A percentile compares a stretch with the other conserved stretches of the same genome.
Conservation (phyloP, 2,329 filamentous ascomycete species). For the Trichoderma guizhouense region DNA sequence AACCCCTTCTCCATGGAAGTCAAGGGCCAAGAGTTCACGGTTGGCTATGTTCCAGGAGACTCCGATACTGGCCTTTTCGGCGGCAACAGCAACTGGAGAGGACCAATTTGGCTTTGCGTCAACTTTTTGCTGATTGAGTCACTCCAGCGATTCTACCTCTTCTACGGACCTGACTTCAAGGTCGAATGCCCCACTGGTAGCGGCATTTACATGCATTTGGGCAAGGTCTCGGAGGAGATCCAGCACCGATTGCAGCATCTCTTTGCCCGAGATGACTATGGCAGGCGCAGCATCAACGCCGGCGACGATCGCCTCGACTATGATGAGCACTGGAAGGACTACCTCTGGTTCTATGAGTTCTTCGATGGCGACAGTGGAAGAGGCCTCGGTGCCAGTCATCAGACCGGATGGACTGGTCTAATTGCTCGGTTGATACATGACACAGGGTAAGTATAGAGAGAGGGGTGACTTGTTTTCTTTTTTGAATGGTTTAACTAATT, state of each 20-base stretch:
- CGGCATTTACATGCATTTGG: constrained; percentile 91
- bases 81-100: constrained; percentile 97
- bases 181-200: constrained; percentile 93
- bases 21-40: constrained; percentile 83
- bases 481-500: background rate
- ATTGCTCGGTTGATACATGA: constrained; percentile 98
- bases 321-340: constrained; percentile 82
- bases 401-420: constrained; percentile 94
- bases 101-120: constrained; percentile 91
- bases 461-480: background rate
- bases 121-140: constrained; percentile 95
- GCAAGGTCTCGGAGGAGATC: constrained; percentile 89
- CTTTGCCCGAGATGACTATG: constrained; percentile 79
- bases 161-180: constrained; percentile 84
- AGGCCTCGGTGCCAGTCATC: constrained; percentile 86
- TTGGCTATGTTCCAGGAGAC: constrained; percentile 90
- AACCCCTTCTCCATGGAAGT: constrained; percentile 94
- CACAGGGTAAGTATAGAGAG: constrained; percentile 67
- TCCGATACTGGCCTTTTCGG: constrained; percentile 94
- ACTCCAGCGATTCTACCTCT: constrained; percentile 92
- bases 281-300: constrained; percentile 82
- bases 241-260: constrained; percentile 93
- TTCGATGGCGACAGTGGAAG: constrained; percentile 91
- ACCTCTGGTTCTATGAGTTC: constrained; percentile 93
- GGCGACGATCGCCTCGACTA: constrained; percentile 84